A percentile compares a stretch with the other conserved stretches of the same genome.
Evolutionary conservation across 1,139 yeast genomes (phyloP).

Genomic region (Candida pseudocylindracea): DNA sequence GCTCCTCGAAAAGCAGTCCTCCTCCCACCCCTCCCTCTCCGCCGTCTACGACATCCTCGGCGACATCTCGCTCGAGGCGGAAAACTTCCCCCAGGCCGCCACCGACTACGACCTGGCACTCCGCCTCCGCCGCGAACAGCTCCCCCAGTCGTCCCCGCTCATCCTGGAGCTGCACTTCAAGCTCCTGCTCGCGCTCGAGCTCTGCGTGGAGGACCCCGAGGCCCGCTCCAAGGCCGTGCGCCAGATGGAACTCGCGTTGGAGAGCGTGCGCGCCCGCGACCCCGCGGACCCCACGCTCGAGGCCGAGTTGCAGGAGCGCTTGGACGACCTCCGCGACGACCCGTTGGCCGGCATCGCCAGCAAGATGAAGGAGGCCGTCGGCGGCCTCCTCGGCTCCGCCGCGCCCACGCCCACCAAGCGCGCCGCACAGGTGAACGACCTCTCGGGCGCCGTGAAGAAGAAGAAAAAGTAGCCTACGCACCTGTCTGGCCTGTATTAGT

Average conservation of each 20-base stretch:
- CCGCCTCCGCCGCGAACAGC: conserved; percentile 30
- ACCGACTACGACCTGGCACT: conserved; percentile 39
- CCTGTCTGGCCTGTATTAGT: no score
- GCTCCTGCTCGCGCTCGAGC: conserved; percentile 60
- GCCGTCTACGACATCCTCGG: conserved; percentile 69
- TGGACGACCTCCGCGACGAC: conserved; percentile 30
- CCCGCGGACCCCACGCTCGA: conserved; percentile 4
- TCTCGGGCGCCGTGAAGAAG: conserved; percentile 31
- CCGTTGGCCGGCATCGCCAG: conserved; percentile 25
- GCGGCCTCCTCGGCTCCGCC: conserved; percentile 36
- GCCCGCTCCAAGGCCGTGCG: conserved; percentile 29
- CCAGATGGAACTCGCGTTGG: conserved; percentile 38
- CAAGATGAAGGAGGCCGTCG: conserved; percentile 34
- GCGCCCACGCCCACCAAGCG: conserved; percentile 1
- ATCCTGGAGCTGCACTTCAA: conserved; percentile 71
- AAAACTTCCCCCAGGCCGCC: conserved; percentile 60
- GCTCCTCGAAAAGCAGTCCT: conserved; percentile 1
- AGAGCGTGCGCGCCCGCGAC: conserved; percentile 26
- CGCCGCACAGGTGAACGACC: conserved; percentile 21
- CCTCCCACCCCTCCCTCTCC: conserved; percentile 16
- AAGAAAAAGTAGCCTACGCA: conserved; percentile 10
- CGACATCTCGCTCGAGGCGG: conserved; percentile 73
- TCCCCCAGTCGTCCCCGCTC: conserved; percentile 26
- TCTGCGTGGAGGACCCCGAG: conserved; percentile 28
- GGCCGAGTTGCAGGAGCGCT: conserved; percentile 24